phyloP scores from a whole-genome alignment of 1,284 basidiomycete species.

The Ganoderma sp. region DNA sequence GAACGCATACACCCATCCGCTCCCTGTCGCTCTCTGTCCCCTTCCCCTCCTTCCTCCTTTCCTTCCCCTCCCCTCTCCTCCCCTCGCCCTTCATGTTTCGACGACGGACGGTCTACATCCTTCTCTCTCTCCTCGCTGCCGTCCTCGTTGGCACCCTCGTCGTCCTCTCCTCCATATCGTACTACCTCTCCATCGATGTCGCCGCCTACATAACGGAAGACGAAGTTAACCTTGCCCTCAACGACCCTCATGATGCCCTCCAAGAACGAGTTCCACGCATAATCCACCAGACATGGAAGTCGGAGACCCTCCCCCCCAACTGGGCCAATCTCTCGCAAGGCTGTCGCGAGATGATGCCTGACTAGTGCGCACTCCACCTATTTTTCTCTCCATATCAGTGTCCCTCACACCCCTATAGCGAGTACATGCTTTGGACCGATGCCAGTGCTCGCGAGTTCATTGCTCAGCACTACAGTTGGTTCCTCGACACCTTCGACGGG shows the following conservation, averaged over 20 bases:
- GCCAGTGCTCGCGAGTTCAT: slow-evolving; percentile 90
- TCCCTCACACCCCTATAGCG: slow-evolving; percentile 51
- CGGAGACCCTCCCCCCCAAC: slow-evolving; percentile 80
- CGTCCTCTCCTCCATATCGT: slow-evolving; percentile 90
- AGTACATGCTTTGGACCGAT: slow-evolving; percentile 99
- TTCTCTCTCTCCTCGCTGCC: slow-evolving; percentile 81
- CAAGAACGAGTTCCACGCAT: slow-evolving; percentile 87
- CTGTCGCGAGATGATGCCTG: slow-evolving; percentile 89
- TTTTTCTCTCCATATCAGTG: slow-evolving; percentile 20
- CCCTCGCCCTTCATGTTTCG: slow-evolving; percentile 43
- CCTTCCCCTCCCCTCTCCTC: slow-evolving; percentile 30
- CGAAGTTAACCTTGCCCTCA: slow-evolving; percentile 75
- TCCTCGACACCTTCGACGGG: slow-evolving; percentile 89
- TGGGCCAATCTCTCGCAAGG: slow-evolving; percentile 84
- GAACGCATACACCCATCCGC: slow-evolving; percentile 28
- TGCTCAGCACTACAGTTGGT: slow-evolving; percentile 87
- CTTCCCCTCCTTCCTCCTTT: slow-evolving; percentile 30
- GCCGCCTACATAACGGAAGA: slow-evolving; percentile 80
- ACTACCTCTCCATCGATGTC: slow-evolving; percentile 86
- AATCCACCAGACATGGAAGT: slow-evolving; percentile 99
- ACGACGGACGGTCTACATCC: slow-evolving; percentile 68
- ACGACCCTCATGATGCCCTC: slow-evolving; percentile 54
- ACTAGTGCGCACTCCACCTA: slow-evolving; percentile 76
- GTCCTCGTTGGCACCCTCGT: slow-evolving; percentile 90
- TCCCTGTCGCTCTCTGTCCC: slow-evolving; percentile 10